phyloP scores from a whole-genome alignment of 1,284 basidiomycete genomes.

The Golubevia sp. region DNA sequence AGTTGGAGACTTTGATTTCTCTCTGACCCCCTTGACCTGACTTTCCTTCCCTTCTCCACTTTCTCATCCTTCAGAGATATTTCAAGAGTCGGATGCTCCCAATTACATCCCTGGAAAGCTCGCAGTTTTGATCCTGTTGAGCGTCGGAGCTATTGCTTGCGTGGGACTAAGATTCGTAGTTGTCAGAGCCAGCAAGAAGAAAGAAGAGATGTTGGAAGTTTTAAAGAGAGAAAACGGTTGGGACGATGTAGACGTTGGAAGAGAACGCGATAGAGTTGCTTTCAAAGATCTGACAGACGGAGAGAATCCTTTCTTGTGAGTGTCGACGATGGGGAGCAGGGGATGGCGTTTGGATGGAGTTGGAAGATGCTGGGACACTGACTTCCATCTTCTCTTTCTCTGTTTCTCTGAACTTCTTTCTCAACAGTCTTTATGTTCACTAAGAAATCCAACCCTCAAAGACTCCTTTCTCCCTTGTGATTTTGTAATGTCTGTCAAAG shows the following conservation, averaged over 20 bases:
- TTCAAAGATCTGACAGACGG: constrained; percentile 72
- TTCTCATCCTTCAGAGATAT: background rate
- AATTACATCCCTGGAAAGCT: constrained; percentile 71
- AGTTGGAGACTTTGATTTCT: background rate
- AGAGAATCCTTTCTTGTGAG: constrained; percentile 62
- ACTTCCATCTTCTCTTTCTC: too few relatives aligned
- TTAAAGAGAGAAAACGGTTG: constrained; percentile 67
- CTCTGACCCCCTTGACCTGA: background rate
- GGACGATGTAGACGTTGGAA: constrained; percentile 68
- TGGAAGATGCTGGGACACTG: too few relatives aligned
- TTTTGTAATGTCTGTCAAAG: too few relatives aligned
- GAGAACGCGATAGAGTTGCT: constrained; percentile 69
- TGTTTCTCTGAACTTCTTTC: too few relatives aligned
- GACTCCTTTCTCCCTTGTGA: too few relatives aligned
- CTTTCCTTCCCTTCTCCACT: too few relatives aligned
- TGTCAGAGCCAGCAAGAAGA: constrained; percentile 68
- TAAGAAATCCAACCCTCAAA: too few relatives aligned
- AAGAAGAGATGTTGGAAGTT: constrained; percentile 64
- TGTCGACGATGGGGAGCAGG: too few relatives aligned
- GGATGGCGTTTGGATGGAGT: too few relatives aligned
- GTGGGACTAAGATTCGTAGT: constrained; percentile 69
- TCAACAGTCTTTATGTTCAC: too few relatives aligned
- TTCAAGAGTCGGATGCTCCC: constrained; percentile 66
- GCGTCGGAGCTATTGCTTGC: constrained; percentile 66
- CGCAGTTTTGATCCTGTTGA: constrained; percentile 70